These are phyloP conservation scores for Gillenia trifoliata DNA, from an alignment of 306 rosid genomes.

Conservation along the genomic window DNA sequence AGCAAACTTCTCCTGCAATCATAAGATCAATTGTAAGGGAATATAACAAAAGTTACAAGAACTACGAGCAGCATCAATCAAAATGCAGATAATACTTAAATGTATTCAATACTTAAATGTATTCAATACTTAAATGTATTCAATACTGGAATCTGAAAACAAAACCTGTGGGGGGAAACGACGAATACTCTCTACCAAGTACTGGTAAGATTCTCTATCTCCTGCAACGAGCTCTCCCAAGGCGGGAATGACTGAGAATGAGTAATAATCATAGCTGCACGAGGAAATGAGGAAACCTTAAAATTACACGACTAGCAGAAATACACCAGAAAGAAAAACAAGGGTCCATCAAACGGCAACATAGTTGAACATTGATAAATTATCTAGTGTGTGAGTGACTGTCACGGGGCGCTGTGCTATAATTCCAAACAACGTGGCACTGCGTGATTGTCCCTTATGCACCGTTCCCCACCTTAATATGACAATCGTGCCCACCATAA, in stretches of 20 bases:
- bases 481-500: no score
- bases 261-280: constrained; percentile 71
- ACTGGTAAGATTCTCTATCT: constrained; percentile 84
- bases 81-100: constrained; percentile 5
- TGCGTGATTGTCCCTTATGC: not conserved
- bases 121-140: not conserved
- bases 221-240: constrained; percentile 79
- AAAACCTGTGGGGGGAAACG: constrained; percentile 86
- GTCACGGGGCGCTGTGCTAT: not conserved
- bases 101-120: not conserved
- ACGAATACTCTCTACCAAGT: constrained; percentile 90
- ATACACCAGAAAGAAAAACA: not conserved
- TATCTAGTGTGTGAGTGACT: not conserved
- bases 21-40: constrained; percentile 10
- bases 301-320: not conserved
- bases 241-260: constrained; percentile 70
- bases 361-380: not conserved
- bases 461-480: not conserved
- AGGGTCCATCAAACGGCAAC: not conserved
- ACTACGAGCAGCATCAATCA: not conserved
- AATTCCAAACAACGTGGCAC: not conserved
- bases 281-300: constrained; percentile 18
- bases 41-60: not conserved
- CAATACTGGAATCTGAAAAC: constrained; percentile 8
- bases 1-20: constrained; percentile 74